phyloP scores from a whole-genome alignment of 164 flowering plant species.

The Stephania cephalantha region DNA sequence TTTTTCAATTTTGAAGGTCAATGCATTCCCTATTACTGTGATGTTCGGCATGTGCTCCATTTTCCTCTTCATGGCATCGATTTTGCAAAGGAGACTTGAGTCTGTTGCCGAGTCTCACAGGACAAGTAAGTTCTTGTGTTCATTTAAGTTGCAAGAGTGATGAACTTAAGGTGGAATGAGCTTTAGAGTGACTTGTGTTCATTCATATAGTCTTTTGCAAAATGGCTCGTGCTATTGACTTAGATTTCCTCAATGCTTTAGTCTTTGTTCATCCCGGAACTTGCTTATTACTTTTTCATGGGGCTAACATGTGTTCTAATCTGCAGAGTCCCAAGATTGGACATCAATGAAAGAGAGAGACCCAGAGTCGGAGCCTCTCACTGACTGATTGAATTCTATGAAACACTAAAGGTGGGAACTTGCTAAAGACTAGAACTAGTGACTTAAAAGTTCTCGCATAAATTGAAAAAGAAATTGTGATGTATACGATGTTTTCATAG shows the following conservation, averaged over 20 bases:
- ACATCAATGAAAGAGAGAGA: constrained; percentile 46
- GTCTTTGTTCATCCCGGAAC: not conserved
- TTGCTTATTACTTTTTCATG: not conserved
- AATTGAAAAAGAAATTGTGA: constrained; percentile 4
- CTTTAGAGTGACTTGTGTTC: not conserved
- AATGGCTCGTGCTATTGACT: too few relatives aligned
- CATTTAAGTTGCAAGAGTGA: not conserved
- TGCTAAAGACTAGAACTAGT: not conserved
- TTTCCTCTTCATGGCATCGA: constrained; percentile 76
- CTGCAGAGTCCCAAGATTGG: constrained; percentile 61
- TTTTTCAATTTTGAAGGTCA: constrained; percentile 46
- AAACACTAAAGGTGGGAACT: not conserved
- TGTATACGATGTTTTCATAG: not conserved
- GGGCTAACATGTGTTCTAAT: not conserved
- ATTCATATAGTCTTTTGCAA: not conserved
- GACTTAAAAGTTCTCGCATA: not conserved
- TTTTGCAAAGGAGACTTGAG: constrained; percentile 80
- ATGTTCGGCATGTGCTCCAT: constrained; percentile 99
- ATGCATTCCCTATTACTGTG: constrained; percentile 89
- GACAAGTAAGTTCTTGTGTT: constrained; percentile 49
- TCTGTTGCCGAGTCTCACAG: constrained; percentile 58
- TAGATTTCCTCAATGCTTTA: not conserved
- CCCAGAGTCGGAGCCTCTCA: constrained; percentile 53
- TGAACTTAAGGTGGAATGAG: not conserved
- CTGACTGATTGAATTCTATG: constrained; percentile 20